A percentile compares a stretch with the other conserved stretches of the same genome.
Evolutionary conservation across 78 protist genomes (phyloP).

Genomic region (Ministeria vibrans): DNA sequence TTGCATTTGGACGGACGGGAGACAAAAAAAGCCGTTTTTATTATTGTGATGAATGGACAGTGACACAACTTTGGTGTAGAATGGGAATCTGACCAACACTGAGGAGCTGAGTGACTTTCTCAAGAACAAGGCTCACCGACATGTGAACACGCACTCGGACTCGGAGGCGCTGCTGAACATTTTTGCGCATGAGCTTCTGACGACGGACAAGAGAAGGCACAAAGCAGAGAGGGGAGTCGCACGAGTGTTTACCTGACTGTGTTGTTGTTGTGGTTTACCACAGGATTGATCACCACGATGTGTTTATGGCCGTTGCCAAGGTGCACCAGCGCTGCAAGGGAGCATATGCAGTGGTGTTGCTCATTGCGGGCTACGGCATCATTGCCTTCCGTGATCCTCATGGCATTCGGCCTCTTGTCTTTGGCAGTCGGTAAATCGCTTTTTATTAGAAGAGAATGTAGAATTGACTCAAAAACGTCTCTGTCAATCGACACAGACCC

Average conservation of each 20-base stretch:
- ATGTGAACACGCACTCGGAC: slow-evolving; percentile 43
- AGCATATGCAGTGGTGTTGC: slow-evolving; percentile 16
- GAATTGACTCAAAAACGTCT: too few relatives aligned
- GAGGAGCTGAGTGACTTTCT: neutral
- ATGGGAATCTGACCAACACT: slow-evolving; percentile 31
- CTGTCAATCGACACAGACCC: too few relatives aligned
- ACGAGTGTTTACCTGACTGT: neutral
- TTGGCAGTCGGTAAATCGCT: slow-evolving; percentile 4
- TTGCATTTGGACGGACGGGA: too few relatives aligned
- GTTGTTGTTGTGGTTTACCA: neutral
- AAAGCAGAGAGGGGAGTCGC: too few relatives aligned
- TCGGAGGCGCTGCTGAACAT: slow-evolving; percentile 37
- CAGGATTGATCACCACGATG: slow-evolving; percentile 10
- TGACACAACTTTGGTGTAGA: slow-evolving; percentile 16
- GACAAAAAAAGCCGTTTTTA: too few relatives aligned
- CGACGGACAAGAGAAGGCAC: neutral
- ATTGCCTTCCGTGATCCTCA: slow-evolving; percentile 30
- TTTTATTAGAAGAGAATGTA: too few relatives aligned
- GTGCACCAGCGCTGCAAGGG: slow-evolving; percentile 20
- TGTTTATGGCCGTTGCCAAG: neutral
- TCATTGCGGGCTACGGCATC: slow-evolving; percentile 30
- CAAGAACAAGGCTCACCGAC: slow-evolving; percentile 8
- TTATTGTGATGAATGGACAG: too few relatives aligned
- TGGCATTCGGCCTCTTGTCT: slow-evolving; percentile 33
- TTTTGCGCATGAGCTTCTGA: slow-evolving; percentile 13